Base-by-base conservation (phyloP, 1,284 basidiomycete genomes). In the Takashimella tepidaria region DNA sequence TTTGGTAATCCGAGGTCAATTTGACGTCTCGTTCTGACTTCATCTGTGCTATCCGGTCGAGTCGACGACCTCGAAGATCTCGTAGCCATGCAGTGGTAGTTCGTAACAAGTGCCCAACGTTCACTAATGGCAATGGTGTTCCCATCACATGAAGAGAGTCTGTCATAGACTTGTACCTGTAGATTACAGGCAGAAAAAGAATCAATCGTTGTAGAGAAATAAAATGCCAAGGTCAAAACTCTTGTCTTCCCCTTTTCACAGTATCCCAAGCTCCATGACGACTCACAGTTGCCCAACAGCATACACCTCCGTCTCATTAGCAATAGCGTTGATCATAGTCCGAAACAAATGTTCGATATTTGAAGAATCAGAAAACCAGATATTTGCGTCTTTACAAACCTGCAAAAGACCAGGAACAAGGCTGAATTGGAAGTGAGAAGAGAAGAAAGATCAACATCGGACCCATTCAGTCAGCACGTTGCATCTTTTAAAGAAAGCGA, bases 271-370 rank as follows among this genome's bases (percentile, higher is more conserved):
- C 37, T 47, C 44, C 11, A 46, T 19, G 23, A 2, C 13, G 1
- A 55, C 62, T 56, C 41, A 89, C 16, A 90, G 77, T 0, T 86
- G 87, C 0, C 83, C 81, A 22, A 89, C 80, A 76, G 87, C 88
- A 2, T 85, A 85, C 0, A 84, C 70, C 65, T 90, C 87, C 43
- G 79, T 77, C 69, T 90, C 88, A 22, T 77, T 78, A 31, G 77
- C 79, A 62, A 88, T 84, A 61, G 83, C 83, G 51, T 78, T 81
- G 57, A 88, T 80, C 25, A 90, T 73, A 55, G 86, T 83, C 23
- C 80, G 77, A 70, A 90, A 84, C 0, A 85, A 82, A 1, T 85
- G 83, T 22, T 81, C 73, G 45, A 88, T 82, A 79, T 88, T 87
- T 50, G 83, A 79, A n/a, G 80, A 78, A 13, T 84, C 85, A 8